Base-by-base conservation (phyloP, 2,329 filamentous ascomycete genomes). In the Phyllosticta citribraziliensis region DNA sequence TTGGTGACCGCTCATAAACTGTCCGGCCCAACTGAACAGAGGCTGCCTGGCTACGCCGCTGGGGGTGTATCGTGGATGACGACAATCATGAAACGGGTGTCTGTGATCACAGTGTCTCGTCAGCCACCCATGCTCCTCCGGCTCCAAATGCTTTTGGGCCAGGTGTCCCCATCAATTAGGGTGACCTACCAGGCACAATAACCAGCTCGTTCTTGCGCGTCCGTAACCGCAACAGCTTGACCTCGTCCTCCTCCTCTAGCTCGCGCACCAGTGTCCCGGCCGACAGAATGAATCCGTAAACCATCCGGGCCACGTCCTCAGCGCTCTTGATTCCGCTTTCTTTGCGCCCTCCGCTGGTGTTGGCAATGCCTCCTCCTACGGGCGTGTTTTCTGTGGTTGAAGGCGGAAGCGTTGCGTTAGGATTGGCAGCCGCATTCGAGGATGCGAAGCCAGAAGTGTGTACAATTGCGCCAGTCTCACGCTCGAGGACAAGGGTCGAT, bases 181-280 rank as follows among this genome's bases (percentile, higher is more conserved):
- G 40, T 5, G 33, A 62, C 73, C 55, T 71, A 80, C 79, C 79
- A 58, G 88, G 89, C 20, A 93, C 87, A 69, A 94, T 89, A 63
- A 94, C 87, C 64, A 94, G 76, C 73, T 95, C 90, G 67, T 91
- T 88, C 73, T 89, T 91, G 78, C 86, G 91, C n/a, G 89, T 93
- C 65, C 90, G 82, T 65, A 95, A 71, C 64, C 89, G 81, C 57
- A 94, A 74, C 55, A 94, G 78, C 74, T 87, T 91, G 64, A 92
- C 75, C 70, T 92, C 89, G 68, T 94, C 89, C 76, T 91, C 87
- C 33, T 81, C 79, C 69, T 92, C 88, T 67, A 93, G 76, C 63
- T 87, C 87, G 64, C 86, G 80, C n/a, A 91, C 84, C 65, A 93
- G 75, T 51, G 79, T 82, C 19, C 85, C 87, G 1, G 88, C 87